Evolutionary conservation across 345 rosid genomes (phyloP).

Genomic region (Heritiera littoralis): DNA sequence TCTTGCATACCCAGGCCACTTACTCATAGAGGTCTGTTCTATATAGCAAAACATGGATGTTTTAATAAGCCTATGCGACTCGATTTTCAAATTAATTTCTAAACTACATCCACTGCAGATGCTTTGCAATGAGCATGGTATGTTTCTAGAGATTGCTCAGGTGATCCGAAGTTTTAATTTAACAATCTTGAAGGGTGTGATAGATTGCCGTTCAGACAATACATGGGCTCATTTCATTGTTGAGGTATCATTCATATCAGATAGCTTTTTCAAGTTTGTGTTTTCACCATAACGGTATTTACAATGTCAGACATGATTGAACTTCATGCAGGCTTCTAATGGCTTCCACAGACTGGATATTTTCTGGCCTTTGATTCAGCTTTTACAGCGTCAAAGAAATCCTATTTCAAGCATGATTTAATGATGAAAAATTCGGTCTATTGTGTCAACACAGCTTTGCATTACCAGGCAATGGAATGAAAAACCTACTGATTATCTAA

Average conservation of each 20-base stretch:
- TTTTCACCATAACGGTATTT: not conserved
- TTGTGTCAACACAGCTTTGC: not conserved
- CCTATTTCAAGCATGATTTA: conserved; percentile 35
- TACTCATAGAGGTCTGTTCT: conserved; percentile 48
- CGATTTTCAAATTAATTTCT: not conserved
- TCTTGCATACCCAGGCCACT: conserved; percentile 52
- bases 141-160: conserved; percentile 60
- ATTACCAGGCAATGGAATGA: not conserved
- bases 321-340: conserved; percentile 42
- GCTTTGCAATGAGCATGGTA: conserved; percentile 53
- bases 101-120: conserved; percentile 40
- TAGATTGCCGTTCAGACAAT: conserved; percentile 37
- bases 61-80: no score
- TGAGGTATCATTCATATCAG: conserved; percentile 39
- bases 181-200: conserved; percentile 52
- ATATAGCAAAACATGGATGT: not conserved
- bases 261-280: not conserved
- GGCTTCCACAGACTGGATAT: conserved; percentile 65
- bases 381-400: conserved; percentile 43
- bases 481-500: not conserved
- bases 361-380: conserved; percentile 75
- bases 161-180: conserved; percentile 44
- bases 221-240: conserved; percentile 70
- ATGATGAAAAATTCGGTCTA: not conserved
- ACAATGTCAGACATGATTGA: not conserved